Base-by-base conservation (phyloP, 768 basidiomycete genomes). In the Coprinopsis strossmayeri region DNA sequence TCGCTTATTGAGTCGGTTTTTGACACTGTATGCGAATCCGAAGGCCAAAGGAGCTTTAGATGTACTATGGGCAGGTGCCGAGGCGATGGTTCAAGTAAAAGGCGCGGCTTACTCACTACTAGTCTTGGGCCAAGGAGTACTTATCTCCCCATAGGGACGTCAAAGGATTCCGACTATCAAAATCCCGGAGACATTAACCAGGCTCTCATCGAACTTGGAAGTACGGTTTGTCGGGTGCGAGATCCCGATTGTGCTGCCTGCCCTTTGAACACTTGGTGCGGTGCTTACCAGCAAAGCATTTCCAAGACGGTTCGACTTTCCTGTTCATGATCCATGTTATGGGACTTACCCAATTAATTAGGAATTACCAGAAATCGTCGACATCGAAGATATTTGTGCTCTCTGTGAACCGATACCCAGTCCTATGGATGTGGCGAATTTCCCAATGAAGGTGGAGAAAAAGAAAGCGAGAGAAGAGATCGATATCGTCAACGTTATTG, bases 181-280 rank as follows among this genome's bases (percentile, higher is more conserved):
- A 42, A 74, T 53, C 78, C 91, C 0, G 91, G 92, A 15, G 89
- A 94, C 61, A 73, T 93, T 54, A 95, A 95, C 59, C 87, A 96
- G 67, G 92, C 89, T 12, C 72, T 98, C 44, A 97, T 97, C 62
- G 94, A 98, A 61, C 79, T 97, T 5, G 94, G 94, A 42, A 89
- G 88, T 61, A 95, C 91, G 2, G 78, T 96, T 2, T 98, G 94
- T 69, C 92, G 86, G 64, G 83, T 88, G 34, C 82, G 80, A 52
- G 79, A 87, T 53, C 94, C 94, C 9, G 64, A 69, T 17, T 97
- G 94, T 58, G 66, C 57, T 15, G 58, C 66, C 15, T 97, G 94
- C 64, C 90, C 92, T 17, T 55, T 97, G 37, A 75, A 64, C 40
- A 52, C 68, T 18, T 77, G 78, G 68, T 98, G 94, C 58, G 65